Evolutionary conservation across 2,329 filamentous ascomycete species (phyloP).

Genomic region (Trichophaea hybrida): DNA sequence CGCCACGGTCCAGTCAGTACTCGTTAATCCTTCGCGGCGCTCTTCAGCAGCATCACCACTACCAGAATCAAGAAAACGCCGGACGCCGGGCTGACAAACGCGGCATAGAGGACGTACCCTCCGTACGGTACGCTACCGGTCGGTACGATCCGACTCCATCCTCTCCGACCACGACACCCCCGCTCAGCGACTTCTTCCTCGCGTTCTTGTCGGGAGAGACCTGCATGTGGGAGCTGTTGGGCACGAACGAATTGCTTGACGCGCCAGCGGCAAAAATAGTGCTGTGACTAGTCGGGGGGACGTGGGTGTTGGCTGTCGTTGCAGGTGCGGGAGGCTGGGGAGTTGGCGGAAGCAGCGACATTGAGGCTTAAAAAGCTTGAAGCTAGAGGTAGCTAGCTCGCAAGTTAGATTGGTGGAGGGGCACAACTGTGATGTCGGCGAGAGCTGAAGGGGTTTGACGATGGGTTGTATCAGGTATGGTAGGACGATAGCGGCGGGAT

Average conservation of each 20-base stretch:
- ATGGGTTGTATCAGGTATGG: no score
- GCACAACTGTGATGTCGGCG: no score
- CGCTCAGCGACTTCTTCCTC: not conserved
- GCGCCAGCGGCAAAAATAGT: not conserved
- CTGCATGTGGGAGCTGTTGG: not conserved
- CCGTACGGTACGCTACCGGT: constrained; percentile 20
- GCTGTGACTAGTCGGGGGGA: not conserved
- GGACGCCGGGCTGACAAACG: not conserved
- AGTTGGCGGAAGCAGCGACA: no score
- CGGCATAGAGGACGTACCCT: constrained; percentile 14
- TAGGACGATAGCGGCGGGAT: no score
- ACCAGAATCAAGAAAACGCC: not conserved
- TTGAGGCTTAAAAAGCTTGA: no score
- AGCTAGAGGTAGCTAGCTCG: no score
- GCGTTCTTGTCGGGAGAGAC: constrained; percentile 1
- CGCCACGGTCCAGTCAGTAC: not conserved
- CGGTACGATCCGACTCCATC: constrained; percentile 5
- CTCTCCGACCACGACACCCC: not conserved
- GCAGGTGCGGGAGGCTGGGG: no score
- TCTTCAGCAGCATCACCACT: no score
- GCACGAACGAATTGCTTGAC: not conserved
- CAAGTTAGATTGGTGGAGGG: no score
- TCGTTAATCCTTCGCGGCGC: not conserved
- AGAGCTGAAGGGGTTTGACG: no score
- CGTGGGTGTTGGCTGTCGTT: no score